Evolutionary conservation across 2,329 filamentous ascomycete species (phyloP).

Genomic region (Colletotrichum falcatum): DNA sequence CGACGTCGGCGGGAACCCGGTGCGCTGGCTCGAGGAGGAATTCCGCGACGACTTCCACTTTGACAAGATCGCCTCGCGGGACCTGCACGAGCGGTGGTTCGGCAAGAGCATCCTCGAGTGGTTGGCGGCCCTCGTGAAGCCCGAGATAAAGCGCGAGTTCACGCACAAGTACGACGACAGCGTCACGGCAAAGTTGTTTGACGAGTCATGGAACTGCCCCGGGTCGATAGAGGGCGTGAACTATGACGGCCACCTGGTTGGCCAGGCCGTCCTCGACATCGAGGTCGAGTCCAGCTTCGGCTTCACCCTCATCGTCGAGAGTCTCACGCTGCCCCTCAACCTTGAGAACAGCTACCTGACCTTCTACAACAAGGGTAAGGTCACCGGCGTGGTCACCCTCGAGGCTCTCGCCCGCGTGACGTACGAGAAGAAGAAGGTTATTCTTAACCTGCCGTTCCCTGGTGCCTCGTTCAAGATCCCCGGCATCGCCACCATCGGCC

Average conservation of each 20-base stretch:
- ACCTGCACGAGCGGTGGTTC: conserved; percentile 48
- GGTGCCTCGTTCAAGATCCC: conserved; percentile 47
- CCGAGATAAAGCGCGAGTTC: conserved; percentile 46
- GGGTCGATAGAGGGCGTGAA: conserved; percentile 1
- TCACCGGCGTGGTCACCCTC: conserved; percentile 45
- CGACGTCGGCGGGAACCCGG: conserved; percentile 48
- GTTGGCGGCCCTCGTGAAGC: conserved; percentile 40
- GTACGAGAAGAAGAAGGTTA: conserved; percentile 43
- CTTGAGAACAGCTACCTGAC: conserved; percentile 45
- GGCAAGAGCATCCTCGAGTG: too few relatives aligned
- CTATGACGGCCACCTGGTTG: conserved; percentile 42
- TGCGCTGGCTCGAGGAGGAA: conserved; percentile 54
- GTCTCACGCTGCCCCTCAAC: conserved; percentile 43
- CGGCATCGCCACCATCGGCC: conserved; percentile 49
- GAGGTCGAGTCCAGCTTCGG: conserved; percentile 46
- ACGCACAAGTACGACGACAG: conserved; percentile 44
- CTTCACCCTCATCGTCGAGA: conserved; percentile 46
- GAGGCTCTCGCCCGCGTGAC: conserved; percentile 44
- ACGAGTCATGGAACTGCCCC: conserved; percentile 44
- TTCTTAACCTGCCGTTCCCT: conserved; percentile 45
- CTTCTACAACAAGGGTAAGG: conserved; percentile 45
- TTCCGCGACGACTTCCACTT: conserved; percentile 51
- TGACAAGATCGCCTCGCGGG: conserved; percentile 43
- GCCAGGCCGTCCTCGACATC: conserved; percentile 43
- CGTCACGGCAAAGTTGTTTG: conserved; percentile 44